Conservation (phyloP, 2,329 filamentous ascomycete genomes). For the Alternaria metachromatica region DNA sequence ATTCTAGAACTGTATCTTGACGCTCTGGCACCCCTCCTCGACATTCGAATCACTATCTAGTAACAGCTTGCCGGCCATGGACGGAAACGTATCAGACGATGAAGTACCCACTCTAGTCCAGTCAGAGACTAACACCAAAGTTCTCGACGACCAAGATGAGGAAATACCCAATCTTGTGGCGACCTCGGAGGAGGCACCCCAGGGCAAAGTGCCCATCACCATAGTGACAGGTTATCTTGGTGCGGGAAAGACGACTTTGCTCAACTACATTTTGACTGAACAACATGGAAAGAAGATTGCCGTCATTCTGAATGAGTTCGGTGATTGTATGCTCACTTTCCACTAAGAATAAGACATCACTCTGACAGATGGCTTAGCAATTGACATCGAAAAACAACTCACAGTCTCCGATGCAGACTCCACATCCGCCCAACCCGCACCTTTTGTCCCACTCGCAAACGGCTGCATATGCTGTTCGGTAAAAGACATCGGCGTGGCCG, state of each 20-base stretch:
- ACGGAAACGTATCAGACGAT: slow-evolving; percentile 36
- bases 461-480: slow-evolving; percentile 98
- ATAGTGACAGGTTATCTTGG: slow-evolving; percentile 93
- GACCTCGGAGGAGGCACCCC: slow-evolving; percentile 55
- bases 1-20: neutral
- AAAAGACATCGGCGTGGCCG: slow-evolving; percentile 93
- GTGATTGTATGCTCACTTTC: slow-evolving; percentile 30
- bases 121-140: slow-evolving; percentile 31
- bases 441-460: slow-evolving; percentile 92
- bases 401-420: slow-evolving; percentile 69
- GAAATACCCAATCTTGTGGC: slow-evolving; percentile 31
- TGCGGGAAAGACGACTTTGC: slow-evolving; percentile 90
- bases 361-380: slow-evolving; percentile 59
- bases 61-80: slow-evolving; percentile 16
- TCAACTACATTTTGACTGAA: slow-evolving; percentile 95
- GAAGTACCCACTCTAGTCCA: slow-evolving; percentile 62
- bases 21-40: neutral
- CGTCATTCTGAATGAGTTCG: slow-evolving; percentile 85
- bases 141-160: slow-evolving; percentile 31
- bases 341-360: neutral
- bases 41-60: neutral
- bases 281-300: slow-evolving; percentile 98
- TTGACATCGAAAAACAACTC: slow-evolving; percentile 94
- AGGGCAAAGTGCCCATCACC: slow-evolving; percentile 78
- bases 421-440: slow-evolving; percentile 36